These are phyloP conservation scores for Orbilia oligospora DNA, from an alignment of 2,329 filamentous ascomycete species.

Conservation along the genomic window DNA sequence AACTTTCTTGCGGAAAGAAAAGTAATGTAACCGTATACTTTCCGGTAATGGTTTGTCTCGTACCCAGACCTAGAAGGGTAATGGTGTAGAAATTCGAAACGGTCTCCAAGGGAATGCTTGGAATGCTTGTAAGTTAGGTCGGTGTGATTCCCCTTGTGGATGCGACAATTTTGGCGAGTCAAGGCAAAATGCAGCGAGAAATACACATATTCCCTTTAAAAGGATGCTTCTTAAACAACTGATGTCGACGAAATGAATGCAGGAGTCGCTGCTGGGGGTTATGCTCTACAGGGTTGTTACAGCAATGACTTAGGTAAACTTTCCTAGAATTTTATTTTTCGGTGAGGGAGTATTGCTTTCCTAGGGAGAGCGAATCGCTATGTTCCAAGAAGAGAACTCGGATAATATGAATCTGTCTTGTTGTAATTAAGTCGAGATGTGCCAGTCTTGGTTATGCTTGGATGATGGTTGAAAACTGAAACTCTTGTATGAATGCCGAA, in stretches of 20 bases:
- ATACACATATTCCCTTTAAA: neutral
- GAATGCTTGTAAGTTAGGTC: neutral
- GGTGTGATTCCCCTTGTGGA: neutral
- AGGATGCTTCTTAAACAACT: neutral
- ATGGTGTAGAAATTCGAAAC: no score
- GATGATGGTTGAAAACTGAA: constrained; percentile 3
- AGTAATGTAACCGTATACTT: neutral
- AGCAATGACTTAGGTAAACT: constrained; percentile 2
- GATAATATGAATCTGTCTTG: constrained; percentile 14
- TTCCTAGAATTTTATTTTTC: neutral
- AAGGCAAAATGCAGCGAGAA: neutral
- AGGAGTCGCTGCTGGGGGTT: neutral
- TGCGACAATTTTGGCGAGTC: neutral
- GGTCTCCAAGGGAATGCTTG: constrained; percentile 11
- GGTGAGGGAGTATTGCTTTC: neutral
- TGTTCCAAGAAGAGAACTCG: constrained; percentile 8
- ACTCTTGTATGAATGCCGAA: neutral
- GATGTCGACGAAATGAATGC: neutral
- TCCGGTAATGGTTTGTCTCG: constrained; percentile 15
- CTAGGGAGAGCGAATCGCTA: neutral
- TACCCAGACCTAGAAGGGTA: no score
- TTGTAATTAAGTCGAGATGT: constrained; percentile 10
- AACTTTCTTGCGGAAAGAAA: neutral
- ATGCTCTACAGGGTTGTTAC: constrained; percentile 3
- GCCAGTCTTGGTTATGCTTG: constrained; percentile 5